These are phyloP conservation scores for Jimgerdemannia lactiflua DNA, from an alignment of 192 early-diverging fungal species.

Conservation along the genomic window DNA sequence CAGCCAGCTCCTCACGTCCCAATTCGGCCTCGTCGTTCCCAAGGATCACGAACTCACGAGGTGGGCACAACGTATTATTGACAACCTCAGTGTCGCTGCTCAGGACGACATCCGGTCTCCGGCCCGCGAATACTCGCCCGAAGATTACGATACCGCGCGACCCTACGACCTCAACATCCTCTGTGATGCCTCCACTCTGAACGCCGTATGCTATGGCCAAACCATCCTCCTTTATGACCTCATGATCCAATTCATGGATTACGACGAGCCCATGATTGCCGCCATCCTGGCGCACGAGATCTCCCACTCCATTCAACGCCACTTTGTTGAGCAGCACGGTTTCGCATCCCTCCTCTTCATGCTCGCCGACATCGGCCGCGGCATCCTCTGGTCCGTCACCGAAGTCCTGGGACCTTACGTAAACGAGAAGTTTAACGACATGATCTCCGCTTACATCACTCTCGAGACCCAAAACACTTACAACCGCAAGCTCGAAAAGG, in stretches of 20 bases:
- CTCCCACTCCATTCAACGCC: slow-evolving; percentile 52
- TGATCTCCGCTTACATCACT: slow-evolving; percentile 11
- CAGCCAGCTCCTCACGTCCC: slow-evolving; percentile 13
- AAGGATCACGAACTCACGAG: slow-evolving; percentile 21
- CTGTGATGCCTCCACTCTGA: slow-evolving; percentile 26
- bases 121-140: slow-evolving; percentile 11
- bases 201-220: slow-evolving; percentile 34
- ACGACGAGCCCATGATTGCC: slow-evolving; percentile 43
- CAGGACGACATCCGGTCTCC: slow-evolving; percentile 29
- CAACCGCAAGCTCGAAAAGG: slow-evolving; percentile 38
- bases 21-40: slow-evolving; percentile 14
- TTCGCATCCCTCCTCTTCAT: slow-evolving; percentile 45
- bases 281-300: slow-evolving; percentile 54
- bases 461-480: slow-evolving; percentile 17
- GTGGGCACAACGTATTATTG: slow-evolving; percentile 28
- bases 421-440: slow-evolving; percentile 28
- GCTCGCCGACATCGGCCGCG: slow-evolving; percentile 40
- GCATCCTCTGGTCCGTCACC: slow-evolving; percentile 34
- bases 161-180: slow-evolving; percentile 29
- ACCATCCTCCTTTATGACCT: slow-evolving; percentile 27
- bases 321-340: slow-evolving; percentile 53
- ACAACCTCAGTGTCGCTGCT: slow-evolving; percentile 21
- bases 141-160: neutral
- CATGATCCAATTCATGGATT: slow-evolving; percentile 29
- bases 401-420: slow-evolving; percentile 32